Evolutionary conservation across 345 rosid species (phyloP).

Genomic region (Ailanthus altissimus): DNA sequence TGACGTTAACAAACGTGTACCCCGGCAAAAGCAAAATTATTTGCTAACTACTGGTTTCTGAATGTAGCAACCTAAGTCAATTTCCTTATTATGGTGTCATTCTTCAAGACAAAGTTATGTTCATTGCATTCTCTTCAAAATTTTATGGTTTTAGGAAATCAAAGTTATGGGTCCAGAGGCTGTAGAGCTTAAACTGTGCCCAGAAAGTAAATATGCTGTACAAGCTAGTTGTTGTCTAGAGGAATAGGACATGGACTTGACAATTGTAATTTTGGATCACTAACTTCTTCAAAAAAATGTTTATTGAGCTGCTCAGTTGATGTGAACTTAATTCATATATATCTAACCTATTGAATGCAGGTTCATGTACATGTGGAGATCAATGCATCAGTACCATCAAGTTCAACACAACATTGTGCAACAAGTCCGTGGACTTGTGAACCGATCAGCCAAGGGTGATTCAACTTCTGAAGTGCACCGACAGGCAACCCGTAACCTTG

Average conservation of each 20-base stretch:
- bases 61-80: neutral
- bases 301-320: neutral
- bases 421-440: constrained; percentile 92
- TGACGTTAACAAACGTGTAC: neutral
- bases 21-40: neutral
- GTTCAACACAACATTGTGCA: constrained; percentile 82
- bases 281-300: neutral
- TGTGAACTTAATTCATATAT: neutral
- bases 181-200: neutral
- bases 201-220: neutral
- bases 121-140: neutral
- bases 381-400: constrained; percentile 91
- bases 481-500: constrained; percentile 94
- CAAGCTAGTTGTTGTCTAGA: neutral
- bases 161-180: neutral
- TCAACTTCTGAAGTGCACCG: constrained; percentile 89
- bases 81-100: neutral
- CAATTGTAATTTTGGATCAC: neutral
- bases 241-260: neutral
- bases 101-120: neutral
- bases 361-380: constrained; percentile 95
- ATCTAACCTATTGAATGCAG: constrained; percentile 41
- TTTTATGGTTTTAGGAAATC: neutral
- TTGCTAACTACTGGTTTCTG: constrained; percentile 18
- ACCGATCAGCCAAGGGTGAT: constrained; percentile 67